Evolutionary conservation across 2,329 filamentous ascomycete species (phyloP).

Genomic region (Monosporascus sp.): DNA sequence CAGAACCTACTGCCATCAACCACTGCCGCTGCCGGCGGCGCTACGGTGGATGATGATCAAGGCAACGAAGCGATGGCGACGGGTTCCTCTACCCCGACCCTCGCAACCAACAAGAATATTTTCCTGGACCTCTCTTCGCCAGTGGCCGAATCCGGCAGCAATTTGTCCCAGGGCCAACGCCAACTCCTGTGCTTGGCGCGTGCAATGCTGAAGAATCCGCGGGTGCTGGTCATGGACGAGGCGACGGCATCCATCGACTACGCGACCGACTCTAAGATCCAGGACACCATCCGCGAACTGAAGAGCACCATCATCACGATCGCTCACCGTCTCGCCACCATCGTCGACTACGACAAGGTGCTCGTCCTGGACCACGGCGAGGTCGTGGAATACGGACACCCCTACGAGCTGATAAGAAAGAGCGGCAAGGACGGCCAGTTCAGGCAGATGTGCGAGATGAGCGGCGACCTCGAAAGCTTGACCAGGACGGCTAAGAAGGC

Average conservation of each 20-base stretch:
- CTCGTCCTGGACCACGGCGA: slow-evolving; percentile 85
- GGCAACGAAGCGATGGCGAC: background rate
- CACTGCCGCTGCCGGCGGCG: background rate
- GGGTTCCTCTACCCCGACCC: slow-evolving; percentile 26
- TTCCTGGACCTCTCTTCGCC: slow-evolving; percentile 81
- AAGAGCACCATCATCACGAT: slow-evolving; percentile 94
- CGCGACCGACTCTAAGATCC: slow-evolving; percentile 90
- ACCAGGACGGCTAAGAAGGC: slow-evolving; percentile 51
- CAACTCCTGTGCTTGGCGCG: slow-evolving; percentile 91
- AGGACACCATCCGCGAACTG: slow-evolving; percentile 91
- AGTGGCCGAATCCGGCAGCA: slow-evolving; percentile 85
- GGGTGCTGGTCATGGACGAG: slow-evolving; percentile 98
- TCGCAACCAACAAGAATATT: slow-evolving; percentile 81
- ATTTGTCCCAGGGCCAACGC: slow-evolving; percentile 91
- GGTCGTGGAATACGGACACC: slow-evolving; percentile 87
- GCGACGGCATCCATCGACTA: slow-evolving; percentile 98
- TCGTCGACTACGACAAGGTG: slow-evolving; percentile 97
- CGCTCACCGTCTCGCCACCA: slow-evolving; percentile 90
- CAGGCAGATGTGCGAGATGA: slow-evolving; percentile 59
- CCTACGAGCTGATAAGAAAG: slow-evolving; percentile 71
- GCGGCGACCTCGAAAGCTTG: slow-evolving; percentile 49
- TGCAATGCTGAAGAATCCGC: slow-evolving; percentile 84
- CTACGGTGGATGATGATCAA: slow-evolving; percentile 3
- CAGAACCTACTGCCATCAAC: slow-evolving; percentile 6
- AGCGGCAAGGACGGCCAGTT: slow-evolving; percentile 61